Percentiles rank a stretch among this genome's conserved stretches.
Evolutionary conservation across 192 early-diverging fungal species (phyloP).

Genomic region (Coemansia sp.): DNA sequence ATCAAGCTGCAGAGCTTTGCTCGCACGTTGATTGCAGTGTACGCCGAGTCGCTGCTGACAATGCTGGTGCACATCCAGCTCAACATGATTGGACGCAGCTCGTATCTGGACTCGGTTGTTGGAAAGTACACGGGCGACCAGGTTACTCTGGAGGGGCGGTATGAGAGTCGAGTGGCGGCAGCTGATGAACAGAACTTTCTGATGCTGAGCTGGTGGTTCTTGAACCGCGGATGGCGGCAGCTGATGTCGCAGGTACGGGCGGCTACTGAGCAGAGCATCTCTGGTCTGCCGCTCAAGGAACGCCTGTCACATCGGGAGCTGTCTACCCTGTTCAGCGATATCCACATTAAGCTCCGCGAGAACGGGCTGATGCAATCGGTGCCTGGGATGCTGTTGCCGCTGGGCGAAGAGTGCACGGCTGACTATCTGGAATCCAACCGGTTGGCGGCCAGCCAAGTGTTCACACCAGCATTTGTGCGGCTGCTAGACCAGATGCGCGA

Average conservation of each 20-base stretch:
- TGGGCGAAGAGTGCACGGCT: slow-evolving; percentile 28
- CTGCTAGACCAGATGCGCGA: slow-evolving; percentile 88
- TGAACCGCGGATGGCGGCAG: slow-evolving; percentile 83
- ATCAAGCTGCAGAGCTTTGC: slow-evolving; percentile 89
- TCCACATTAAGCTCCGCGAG: slow-evolving; percentile 59
- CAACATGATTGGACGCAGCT: slow-evolving; percentile 86
- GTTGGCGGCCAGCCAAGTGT: slow-evolving; percentile 44
- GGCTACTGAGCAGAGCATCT: slow-evolving; percentile 45
- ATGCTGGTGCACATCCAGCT: slow-evolving; percentile 85
- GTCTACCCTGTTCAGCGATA: slow-evolving; percentile 53
- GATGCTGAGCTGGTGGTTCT: slow-evolving; percentile 87
- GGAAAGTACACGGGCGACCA: slow-evolving; percentile 28
- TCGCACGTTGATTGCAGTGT: slow-evolving; percentile 80
- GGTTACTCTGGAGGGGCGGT: slow-evolving; percentile 25
- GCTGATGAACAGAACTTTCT: slow-evolving; percentile 79
- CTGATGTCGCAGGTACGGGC: slow-evolving; percentile 64
- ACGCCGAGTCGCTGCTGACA: slow-evolving; percentile 82
- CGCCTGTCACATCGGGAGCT: slow-evolving; percentile 64
- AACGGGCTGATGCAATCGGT: slow-evolving; percentile 30
- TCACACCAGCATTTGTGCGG: slow-evolving; percentile 64
- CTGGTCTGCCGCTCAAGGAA: slow-evolving; percentile 62
- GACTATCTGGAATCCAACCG: slow-evolving; percentile 45
- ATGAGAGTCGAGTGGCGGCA: slow-evolving; percentile 23
- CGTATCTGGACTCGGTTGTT: slow-evolving; percentile 76
- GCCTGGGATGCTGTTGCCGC: slow-evolving; percentile 32